phyloP scores from a whole-genome alignment of 176 grass and related monocot genomes.

The Carex cristatella region DNA sequence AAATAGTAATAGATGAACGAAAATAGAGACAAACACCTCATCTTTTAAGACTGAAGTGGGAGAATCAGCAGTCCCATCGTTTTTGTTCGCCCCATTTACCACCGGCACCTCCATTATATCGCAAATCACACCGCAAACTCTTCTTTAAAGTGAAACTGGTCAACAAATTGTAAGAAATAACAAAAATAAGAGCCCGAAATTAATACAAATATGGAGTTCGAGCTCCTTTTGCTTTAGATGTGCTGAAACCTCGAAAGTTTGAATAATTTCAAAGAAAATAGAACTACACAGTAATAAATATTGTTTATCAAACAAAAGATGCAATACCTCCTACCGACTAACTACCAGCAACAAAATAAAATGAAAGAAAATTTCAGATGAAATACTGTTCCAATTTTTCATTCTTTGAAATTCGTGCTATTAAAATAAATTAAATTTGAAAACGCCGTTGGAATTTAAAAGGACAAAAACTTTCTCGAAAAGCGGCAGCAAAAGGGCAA shows the following conservation, averaged over 20 bases:
- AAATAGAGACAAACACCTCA: conserved; percentile 40
- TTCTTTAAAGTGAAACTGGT: conserved; percentile 9
- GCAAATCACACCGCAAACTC: conserved; percentile 17
- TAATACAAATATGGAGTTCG: background rate
- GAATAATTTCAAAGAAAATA: background rate
- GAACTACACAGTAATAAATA: background rate
- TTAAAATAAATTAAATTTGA: background rate
- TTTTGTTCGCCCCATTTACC: conserved; percentile 35
- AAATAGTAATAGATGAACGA: background rate
- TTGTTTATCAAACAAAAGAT: background rate
- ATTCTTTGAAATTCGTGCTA: background rate
- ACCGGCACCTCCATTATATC: conserved; percentile 44
- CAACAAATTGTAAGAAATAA: background rate
- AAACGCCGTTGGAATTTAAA: background rate
- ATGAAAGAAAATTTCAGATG: background rate
- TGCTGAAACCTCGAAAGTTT: background rate
- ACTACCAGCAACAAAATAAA: background rate
- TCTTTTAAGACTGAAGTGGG: conserved; percentile 87
- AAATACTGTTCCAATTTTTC: background rate
- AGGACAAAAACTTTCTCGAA: background rate
- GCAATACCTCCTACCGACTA: background rate
- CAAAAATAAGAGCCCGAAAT: background rate
- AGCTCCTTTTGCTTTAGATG: background rate
- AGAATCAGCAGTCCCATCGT: conserved; percentile 42
- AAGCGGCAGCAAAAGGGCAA: background rate